Conservation (phyloP, 306 rosid genomes). For the Lupinus albus region DNA sequence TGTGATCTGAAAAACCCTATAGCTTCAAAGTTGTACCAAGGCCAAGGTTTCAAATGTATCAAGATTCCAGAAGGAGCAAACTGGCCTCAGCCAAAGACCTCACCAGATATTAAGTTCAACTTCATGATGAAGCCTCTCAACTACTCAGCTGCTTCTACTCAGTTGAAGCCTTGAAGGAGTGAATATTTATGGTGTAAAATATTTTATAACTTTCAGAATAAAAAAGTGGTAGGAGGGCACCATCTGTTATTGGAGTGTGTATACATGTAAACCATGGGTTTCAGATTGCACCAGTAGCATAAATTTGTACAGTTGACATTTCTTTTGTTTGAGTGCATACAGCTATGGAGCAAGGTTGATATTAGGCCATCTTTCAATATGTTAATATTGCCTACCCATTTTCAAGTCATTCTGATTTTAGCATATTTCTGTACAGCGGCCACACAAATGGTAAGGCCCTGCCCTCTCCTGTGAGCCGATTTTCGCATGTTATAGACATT, state of each 20-base stretch:
- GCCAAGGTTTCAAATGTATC: constrained; percentile 77
- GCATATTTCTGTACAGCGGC: not conserved
- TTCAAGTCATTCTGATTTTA: not conserved
- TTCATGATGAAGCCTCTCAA: constrained; percentile 98
- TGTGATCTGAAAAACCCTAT: constrained; percentile 79
- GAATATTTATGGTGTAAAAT: constrained; percentile 31
- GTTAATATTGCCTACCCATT: not conserved
- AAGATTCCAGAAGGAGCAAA: constrained; percentile 92
- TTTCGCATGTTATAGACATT: too few relatives aligned
- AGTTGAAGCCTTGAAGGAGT: constrained; percentile 42
- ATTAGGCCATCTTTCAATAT: not conserved
- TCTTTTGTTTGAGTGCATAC: constrained; percentile 19
- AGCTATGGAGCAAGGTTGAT: not conserved
- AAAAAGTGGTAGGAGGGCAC: constrained; percentile 25
- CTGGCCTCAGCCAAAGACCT: constrained; percentile 96
- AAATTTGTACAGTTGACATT: constrained; percentile 36
- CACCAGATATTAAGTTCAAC: constrained; percentile 70
- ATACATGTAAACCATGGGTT: constrained; percentile 35
- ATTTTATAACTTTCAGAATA: constrained; percentile 8
- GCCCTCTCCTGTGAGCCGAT: not conserved
- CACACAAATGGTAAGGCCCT: not conserved
- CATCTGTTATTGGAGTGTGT: constrained; percentile 42
- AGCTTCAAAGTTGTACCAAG: constrained; percentile 76
- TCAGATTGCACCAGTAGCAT: constrained; percentile 8
- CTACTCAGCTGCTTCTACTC: constrained; percentile 40